Percentiles rank a stretch among this genome's conserved stretches.
Conservation (phyloP, 441 rosid species). For the Euphorbia celastroides region DNA sequence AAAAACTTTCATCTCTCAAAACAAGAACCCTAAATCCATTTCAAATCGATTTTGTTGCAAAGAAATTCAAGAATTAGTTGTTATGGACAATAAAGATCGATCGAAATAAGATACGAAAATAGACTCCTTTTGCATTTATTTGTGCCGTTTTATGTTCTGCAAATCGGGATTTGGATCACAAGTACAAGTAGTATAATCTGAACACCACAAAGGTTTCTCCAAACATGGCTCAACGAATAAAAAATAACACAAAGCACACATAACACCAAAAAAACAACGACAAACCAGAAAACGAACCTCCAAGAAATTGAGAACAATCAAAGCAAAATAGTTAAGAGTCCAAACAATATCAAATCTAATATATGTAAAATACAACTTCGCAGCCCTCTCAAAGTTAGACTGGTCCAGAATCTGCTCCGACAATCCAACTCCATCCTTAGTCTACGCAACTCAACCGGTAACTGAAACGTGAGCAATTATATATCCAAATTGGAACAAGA, state of each 20-base stretch:
- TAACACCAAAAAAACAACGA: background rate
- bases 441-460: conserved; percentile 31
- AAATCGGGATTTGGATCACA: no score
- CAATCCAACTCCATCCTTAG: conserved; percentile 91
- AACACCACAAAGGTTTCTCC: conserved; percentile 96
- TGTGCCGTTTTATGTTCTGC: no score
- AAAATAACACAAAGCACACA: conserved; percentile 10
- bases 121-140: no score
- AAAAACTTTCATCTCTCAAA: no score
- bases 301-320: conserved; percentile 65
- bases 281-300: conserved; percentile 47
- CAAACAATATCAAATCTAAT: conserved; percentile 59
- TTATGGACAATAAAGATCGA: no score
- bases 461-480: background rate
- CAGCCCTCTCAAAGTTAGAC: conserved; percentile 53
- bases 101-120: no score
- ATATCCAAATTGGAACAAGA: background rate
- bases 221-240: conserved; percentile 16
- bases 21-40: no score
- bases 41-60: no score
- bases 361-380: conserved; percentile 61
- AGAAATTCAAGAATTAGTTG: no score
- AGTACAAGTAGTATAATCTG: conserved; percentile 35
- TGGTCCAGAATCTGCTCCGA: conserved; percentile 88
- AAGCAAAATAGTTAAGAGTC: conserved; percentile 85